Base-by-base conservation (phyloP, 164 flowering plant species). In the Santalum album region DNA sequence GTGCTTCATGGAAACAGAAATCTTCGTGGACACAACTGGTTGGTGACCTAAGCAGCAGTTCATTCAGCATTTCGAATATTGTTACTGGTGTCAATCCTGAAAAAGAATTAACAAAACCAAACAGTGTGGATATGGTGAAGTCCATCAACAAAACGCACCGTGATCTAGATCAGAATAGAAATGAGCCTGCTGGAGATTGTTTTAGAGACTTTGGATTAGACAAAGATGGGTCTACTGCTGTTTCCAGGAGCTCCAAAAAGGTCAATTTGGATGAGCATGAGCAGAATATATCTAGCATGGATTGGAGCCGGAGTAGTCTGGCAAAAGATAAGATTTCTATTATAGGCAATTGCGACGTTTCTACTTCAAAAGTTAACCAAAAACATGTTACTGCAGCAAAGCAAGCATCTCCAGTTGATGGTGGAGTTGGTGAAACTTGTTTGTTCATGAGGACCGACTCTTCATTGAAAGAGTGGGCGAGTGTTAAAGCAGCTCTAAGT, bases 401-500 rank as follows among this genome's bases (percentile, higher is more conserved):
- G 35, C 62, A 59, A 27, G 42, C 14, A 19, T 50, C 61, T 1
- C 20, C 15, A 6, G 56, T 6, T 23, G 61, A 52, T 20, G 47
- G 55, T 32, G 50, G n/a, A 12, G 50, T 64, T 16, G 74, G 69
- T 23, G 83, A 78, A 56, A 59, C 64, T 45, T 81, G 87, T 71
- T 47, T 74, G 3, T 90, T 90, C 65, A 77, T 80, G 86, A 81
- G 84, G 55, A 76, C 65, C 68, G 77, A 70, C 20, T 69, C 73
- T 58, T 90, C 94, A 11, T 38, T 83, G 70, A 83, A 65, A 65
- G 86, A 84, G 52, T 87, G 92, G 92, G 63, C 54, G 12, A 79
- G 70, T 32, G 51, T 76, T 6, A 84, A 74, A 65, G 75, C 84
- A n/a, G 70, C 85, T 49, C 55, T 86, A 24, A 75, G 72, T 56